Percentiles rank a stretch among this genome's conserved stretches.
Evolutionary conservation across 148 eudicot species (phyloP).

Genomic region (Cornus kousa): DNA sequence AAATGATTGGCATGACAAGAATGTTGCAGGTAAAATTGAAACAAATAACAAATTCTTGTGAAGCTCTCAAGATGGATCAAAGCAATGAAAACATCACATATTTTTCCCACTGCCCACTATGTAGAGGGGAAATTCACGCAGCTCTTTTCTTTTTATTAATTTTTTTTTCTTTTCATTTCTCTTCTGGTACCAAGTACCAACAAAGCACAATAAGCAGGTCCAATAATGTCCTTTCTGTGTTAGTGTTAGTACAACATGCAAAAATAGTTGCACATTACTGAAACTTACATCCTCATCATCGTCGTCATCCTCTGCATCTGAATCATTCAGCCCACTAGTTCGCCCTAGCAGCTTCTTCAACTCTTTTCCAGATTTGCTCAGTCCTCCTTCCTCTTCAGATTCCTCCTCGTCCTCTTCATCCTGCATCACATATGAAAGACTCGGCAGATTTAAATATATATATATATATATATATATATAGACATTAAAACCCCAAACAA

Average conservation of each 20-base stretch:
- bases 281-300: slow-evolving; percentile 75
- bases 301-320: slow-evolving; percentile 84
- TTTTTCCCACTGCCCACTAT: neutral
- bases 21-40: neutral
- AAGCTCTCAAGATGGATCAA: neutral
- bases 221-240: neutral
- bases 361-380: slow-evolving; percentile 97
- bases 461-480: neutral
- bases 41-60: neutral
- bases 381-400: slow-evolving; percentile 75
- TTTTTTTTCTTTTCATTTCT: neutral
- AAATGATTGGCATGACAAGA: neutral
- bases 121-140: neutral
- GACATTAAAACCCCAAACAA: neutral
- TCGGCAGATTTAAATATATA: neutral
- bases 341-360: slow-evolving; percentile 87
- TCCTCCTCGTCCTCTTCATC: slow-evolving; percentile 82
- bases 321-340: slow-evolving; percentile 74
- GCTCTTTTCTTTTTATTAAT: neutral
- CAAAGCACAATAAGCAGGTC: neutral
- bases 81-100: neutral
- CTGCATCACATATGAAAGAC: slow-evolving; percentile 24
- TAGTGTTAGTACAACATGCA: neutral
- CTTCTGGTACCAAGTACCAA: neutral
- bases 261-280: slow-evolving; percentile 6